Evolutionary conservation across 768 basidiomycete species (phyloP).

Genomic region (Cystoderma amianthinum): DNA sequence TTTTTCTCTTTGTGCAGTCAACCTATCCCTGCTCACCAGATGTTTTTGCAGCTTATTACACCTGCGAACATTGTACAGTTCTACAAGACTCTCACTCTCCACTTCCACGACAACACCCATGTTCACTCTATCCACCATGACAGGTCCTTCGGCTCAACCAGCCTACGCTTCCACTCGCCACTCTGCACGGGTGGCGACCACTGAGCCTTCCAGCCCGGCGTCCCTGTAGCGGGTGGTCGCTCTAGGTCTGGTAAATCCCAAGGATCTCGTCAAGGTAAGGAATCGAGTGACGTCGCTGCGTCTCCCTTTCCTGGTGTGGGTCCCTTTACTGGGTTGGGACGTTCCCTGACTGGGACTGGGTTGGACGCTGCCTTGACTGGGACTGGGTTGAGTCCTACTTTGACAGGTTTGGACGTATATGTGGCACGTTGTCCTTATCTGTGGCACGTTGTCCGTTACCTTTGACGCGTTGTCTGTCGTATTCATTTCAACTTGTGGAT

Average conservation of each 20-base stretch:
- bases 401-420: no score
- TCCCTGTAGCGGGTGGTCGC: slow-evolving; percentile 93
- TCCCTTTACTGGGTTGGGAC: no score
- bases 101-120: slow-evolving; percentile 13
- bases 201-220: slow-evolving; percentile 52
- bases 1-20: slow-evolving; percentile 2
- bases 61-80: slow-evolving; percentile 4
- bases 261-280: slow-evolving; percentile 7
- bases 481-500: no score
- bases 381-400: no score
- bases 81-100: slow-evolving; percentile 17
- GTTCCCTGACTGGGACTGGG: no score
- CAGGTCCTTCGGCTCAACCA: slow-evolving; percentile 23
- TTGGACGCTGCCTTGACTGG: no score
- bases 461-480: no score
- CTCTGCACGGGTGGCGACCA: slow-evolving; percentile 96
- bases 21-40: slow-evolving; percentile 4
- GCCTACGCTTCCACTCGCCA: slow-evolving; percentile 93
- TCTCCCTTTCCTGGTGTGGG: slow-evolving; percentile 13
- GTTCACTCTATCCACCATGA: slow-evolving; percentile 13
- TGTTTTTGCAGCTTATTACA: slow-evolving; percentile 2
- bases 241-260: slow-evolving; percentile 15
- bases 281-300: slow-evolving; percentile 22
- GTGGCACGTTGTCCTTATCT: no score
- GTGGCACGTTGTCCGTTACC: no score